Conservation (phyloP, 2,329 filamentous ascomycete species). For the Colletotrichum plurivorum region DNA sequence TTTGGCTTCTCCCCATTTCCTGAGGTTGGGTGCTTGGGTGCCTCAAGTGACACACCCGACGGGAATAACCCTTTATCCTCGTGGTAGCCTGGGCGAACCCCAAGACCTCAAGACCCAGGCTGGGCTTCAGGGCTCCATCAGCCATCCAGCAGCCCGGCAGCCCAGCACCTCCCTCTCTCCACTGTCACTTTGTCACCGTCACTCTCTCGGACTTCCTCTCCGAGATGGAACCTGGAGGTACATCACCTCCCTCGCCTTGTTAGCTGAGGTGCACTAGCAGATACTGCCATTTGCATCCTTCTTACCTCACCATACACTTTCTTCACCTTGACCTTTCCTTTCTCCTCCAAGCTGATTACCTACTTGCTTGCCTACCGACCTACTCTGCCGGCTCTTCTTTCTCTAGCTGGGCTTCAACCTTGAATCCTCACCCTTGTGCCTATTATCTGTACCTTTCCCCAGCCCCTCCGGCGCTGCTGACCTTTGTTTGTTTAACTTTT, state of each 20-base stretch:
- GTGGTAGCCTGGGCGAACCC: background rate
- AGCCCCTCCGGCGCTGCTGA: too few relatives aligned
- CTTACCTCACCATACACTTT: constrained; percentile 1
- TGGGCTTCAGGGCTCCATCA: background rate
- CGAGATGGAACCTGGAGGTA: too few relatives aligned
- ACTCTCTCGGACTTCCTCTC: too few relatives aligned
- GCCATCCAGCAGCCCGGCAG: background rate
- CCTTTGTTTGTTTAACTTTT: background rate
- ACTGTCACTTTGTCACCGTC: background rate
- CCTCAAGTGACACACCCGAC: background rate
- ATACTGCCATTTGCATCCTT: background rate
- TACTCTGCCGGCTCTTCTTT: background rate
- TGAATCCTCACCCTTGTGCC: background rate
- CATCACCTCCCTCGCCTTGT: background rate
- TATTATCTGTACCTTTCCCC: too few relatives aligned
- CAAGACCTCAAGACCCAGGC: background rate
- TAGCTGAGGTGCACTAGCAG: too few relatives aligned
- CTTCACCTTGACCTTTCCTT: background rate
- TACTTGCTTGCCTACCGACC: background rate
- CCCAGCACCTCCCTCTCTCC: background rate
- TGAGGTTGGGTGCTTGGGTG: background rate
- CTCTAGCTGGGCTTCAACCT: background rate
- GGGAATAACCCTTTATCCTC: constrained; percentile 14
- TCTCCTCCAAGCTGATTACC: background rate
- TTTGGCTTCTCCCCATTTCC: too few relatives aligned